Evolutionary conservation across 2,329 filamentous ascomycete genomes (phyloP).

Genomic region (Pestalotiopsis sp.): DNA sequence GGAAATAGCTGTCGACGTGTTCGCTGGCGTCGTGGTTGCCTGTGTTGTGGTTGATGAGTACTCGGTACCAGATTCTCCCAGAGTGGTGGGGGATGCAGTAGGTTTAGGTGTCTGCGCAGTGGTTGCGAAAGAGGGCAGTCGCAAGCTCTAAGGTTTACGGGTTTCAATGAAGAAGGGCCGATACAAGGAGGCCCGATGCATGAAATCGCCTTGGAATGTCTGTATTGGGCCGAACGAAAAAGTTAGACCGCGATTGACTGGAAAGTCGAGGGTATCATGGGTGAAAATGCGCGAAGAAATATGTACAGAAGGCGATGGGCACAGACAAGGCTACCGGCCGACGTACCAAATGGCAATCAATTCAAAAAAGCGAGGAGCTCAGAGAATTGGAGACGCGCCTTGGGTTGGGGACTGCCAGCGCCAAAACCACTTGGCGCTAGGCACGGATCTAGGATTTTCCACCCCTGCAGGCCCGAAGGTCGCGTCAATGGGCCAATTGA

Average conservation of each 20-base stretch:
- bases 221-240: background rate
- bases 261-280: background rate
- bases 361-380: background rate
- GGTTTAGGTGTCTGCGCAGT: too few relatives aligned
- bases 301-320: background rate
- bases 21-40: background rate
- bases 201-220: background rate
- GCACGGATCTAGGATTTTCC: background rate
- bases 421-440: background rate
- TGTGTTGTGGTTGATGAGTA: background rate
- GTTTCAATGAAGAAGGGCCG: too few relatives aligned
- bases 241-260: background rate
- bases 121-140: too few relatives aligned
- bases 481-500: too few relatives aligned
- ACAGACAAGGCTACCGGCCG: background rate
- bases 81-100: too few relatives aligned
- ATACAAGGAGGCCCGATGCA: background rate
- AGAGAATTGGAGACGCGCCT: background rate
- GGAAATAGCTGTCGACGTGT: background rate
- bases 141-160: too few relatives aligned
- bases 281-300: background rate
- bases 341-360: background rate
- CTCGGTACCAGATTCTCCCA: background rate
- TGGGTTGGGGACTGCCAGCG: background rate
- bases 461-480: background rate